phyloP scores from a whole-genome alignment of 1,139 yeast species.

The Candida neerlandica region DNA sequence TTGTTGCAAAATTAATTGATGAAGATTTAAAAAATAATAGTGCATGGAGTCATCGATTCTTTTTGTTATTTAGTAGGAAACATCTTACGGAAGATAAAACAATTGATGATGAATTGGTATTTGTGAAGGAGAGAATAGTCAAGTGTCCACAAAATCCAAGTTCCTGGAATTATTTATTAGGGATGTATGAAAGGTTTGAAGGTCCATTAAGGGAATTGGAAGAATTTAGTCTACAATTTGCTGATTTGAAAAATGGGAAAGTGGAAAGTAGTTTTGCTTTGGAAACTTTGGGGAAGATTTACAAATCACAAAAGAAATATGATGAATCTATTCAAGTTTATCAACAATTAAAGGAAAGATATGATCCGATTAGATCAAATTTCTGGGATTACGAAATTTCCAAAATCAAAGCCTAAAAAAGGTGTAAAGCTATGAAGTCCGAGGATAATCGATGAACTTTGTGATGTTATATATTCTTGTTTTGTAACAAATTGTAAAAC shows the following conservation, averaged over 20 bases:
- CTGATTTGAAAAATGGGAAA: slow-evolving; percentile 26
- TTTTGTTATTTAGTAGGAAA: slow-evolving; percentile 43
- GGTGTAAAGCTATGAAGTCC: no score
- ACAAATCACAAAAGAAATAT: slow-evolving; percentile 27
- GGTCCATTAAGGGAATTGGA: slow-evolving; percentile 39
- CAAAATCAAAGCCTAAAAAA: slow-evolving; percentile 4
- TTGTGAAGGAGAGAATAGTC: slow-evolving; percentile 46
- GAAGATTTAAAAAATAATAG: slow-evolving; percentile 84
- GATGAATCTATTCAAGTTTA: slow-evolving; percentile 46
- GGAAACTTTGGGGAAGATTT: slow-evolving; percentile 62
- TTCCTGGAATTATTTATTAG: slow-evolving; percentile 83
- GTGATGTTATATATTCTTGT: no score
- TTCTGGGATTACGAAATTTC: slow-evolving; percentile 56
- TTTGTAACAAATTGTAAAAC: no score
- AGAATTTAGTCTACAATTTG: slow-evolving; percentile 45
- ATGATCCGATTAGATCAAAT: slow-evolving; percentile 68
- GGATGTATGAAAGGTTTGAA: slow-evolving; percentile 48
- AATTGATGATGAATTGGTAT: slow-evolving; percentile 38
- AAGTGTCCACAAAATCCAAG: slow-evolving; percentile 81
- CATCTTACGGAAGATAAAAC: slow-evolving; percentile 17
- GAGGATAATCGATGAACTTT: no score
- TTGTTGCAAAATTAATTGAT: slow-evolving; percentile 51
- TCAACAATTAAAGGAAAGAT: slow-evolving; percentile 47
- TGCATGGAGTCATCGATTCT: slow-evolving; percentile 90
- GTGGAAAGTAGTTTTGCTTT: slow-evolving; percentile 65